These are phyloP conservation scores for Diplotaxis tenuifolia DNA, from an alignment of 345 rosid species.

Conservation along the genomic window DNA sequence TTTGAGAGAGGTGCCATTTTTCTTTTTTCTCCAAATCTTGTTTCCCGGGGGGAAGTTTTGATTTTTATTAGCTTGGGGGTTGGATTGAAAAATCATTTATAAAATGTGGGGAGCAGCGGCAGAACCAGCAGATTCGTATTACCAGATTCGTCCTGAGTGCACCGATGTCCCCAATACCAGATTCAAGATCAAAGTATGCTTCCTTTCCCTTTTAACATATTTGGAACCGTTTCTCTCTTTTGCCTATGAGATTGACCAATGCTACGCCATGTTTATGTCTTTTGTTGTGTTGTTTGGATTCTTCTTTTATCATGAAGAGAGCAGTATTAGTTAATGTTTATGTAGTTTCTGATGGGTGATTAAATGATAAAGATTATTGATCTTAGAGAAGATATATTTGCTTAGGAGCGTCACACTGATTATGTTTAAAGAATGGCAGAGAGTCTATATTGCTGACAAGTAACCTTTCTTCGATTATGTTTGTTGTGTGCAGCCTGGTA, in stretches of 20 bases:
- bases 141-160: slow-evolving; percentile 90
- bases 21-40: too few species aligned
- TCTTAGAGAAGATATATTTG: too few species aligned
- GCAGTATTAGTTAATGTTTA: neutral
- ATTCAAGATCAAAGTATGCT: slow-evolving; percentile 88
- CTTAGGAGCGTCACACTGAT: neutral
- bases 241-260: too few species aligned
- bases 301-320: neutral
- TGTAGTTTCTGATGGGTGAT: neutral
- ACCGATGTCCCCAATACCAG: slow-evolving; percentile 82
- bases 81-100: neutral
- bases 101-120: slow-evolving; percentile 75
- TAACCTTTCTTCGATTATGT: slow-evolving; percentile 4
- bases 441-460: neutral
- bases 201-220: neutral
- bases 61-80: neutral
- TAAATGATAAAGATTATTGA: too few species aligned
- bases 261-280: neutral
- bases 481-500: slow-evolving; percentile 81
- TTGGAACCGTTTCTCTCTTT: neutral
- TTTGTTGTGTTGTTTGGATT: neutral
- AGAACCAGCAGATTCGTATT: slow-evolving; percentile 83
- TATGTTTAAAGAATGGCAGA: neutral
- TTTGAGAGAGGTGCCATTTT: too few species aligned
- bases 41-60: slow-evolving; percentile 19